A percentile compares a stretch with the other conserved stretches of the same genome.
Conservation (phyloP, 2,329 filamentous ascomycete genomes). For the Alternaria sp. region DNA sequence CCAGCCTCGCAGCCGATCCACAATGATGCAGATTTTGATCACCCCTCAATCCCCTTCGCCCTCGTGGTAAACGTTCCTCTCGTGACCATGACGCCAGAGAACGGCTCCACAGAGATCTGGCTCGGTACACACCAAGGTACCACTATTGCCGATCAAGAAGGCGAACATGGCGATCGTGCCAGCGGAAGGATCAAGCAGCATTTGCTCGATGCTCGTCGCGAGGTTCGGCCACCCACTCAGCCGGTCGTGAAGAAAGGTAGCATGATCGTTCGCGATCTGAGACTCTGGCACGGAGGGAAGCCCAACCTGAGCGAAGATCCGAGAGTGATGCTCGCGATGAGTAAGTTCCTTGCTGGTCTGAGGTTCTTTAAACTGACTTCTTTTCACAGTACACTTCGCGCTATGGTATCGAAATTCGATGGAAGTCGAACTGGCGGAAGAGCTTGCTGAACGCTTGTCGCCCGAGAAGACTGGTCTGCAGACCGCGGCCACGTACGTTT, state of each 20-base stretch:
- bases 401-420: conserved; percentile 66
- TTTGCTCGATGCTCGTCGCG: conserved; percentile 25
- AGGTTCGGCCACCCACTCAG: conserved; percentile 29
- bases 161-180: conserved; percentile 50
- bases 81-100: conserved; percentile 53
- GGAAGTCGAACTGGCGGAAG: conserved; percentile 61
- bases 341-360: conserved; percentile 19
- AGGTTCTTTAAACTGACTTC: conserved; percentile 1
- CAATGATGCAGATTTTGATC: conserved; percentile 44
- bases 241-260: conserved; percentile 52
- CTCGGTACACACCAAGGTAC: conserved; percentile 55
- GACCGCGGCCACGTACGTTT: conserved; percentile 59
- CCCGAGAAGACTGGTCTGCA: conserved; percentile 52
- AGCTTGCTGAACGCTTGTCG: conserved; percentile 57
- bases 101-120: conserved; percentile 61
- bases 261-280: conserved; percentile 55
- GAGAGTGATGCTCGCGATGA: conserved; percentile 55
- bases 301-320: conserved; percentile 53
- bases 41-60: conserved; percentile 51
- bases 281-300: conserved; percentile 60
- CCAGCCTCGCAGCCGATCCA: conserved; percentile 44
- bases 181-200: conserved; percentile 39
- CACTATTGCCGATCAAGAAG: conserved; percentile 41
- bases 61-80: conserved; percentile 58
- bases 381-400: conserved; percentile 56